Evolutionary conservation across 2,329 filamentous ascomycete species (phyloP), one percentile per base, ranked within the genome.

Genomic region (Fusarium virguliforme): DNA sequence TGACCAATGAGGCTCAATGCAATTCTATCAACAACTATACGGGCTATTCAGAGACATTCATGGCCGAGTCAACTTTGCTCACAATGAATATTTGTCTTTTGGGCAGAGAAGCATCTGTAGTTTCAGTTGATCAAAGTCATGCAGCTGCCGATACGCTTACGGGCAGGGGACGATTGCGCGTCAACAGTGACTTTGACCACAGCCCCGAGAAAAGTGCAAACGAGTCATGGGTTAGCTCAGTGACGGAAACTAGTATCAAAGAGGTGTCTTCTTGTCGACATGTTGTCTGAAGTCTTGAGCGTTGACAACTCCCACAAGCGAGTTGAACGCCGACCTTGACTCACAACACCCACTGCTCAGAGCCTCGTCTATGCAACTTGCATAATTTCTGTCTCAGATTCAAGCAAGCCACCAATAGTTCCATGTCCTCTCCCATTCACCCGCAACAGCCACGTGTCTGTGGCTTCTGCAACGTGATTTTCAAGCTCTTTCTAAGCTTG

Each of bases 41-140:
- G 18, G 18, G 18, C 18, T 18, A 18, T 18, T 18, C 18, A 18
- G 18, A 18, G 18, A 18, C 18, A 18, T 18, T 18, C 18, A 18
- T 18, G 18, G 18, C 18, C 18, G 18, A 18, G 18, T 18, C 18
- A 18, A 18, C 2, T n/a, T 15, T 48, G 24, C 28, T 32, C 9
- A 9, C 5, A 48, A 26, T 50, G 43, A 50, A 18, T 2, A 1
- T 2, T 12, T 30, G 10, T 6, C 15, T 50, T 26, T 50, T 30
- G 24, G n/a, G 43, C 8, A 2, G 26, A 15, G n/a, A 30, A 30
- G 43, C 8, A 26, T 9, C 15, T 18, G 26, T 50, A 30, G 26
- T 30, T 50, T 10, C 15, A 50, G 43, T 50, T 50, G 43, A 50
- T 50, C 15, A 30, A 30, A 50, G 43, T 50, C 26, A 50, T 30